These are phyloP conservation scores for Fusarium odoratissimum DNA, from an alignment of 2,329 filamentous ascomycete genomes.

Conservation along the genomic window DNA sequence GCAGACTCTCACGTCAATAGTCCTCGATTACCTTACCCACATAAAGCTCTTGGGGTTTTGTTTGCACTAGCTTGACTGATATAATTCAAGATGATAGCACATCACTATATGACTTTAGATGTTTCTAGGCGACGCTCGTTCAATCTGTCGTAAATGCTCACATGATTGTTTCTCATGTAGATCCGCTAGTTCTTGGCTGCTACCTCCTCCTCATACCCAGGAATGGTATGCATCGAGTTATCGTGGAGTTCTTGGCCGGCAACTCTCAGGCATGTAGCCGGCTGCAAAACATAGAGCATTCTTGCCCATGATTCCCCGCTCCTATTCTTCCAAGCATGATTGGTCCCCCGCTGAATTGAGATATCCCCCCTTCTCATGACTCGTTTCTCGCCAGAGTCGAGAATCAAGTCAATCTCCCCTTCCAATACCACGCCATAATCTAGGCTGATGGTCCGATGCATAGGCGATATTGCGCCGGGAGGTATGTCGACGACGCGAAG, in stretches of 20 bases:
- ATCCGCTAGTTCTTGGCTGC: rapidly evolving
- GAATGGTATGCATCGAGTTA: not conserved
- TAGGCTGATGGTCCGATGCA: not conserved
- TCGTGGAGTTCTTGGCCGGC: not conserved
- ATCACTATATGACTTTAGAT: rapidly evolving
- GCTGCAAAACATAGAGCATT: not conserved
- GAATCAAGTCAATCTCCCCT: not conserved
- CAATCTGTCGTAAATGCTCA: rapidly evolving
- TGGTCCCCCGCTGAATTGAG: not conserved
- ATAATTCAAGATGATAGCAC: not conserved
- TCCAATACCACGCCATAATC: not conserved
- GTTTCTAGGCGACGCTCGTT: rapidly evolving
- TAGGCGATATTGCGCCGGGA: not conserved
- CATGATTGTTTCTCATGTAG: not conserved
- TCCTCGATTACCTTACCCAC: rapidly evolving
- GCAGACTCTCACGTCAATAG: no score
- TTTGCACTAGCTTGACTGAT: not conserved
- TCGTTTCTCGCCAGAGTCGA: not conserved
- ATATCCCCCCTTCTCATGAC: not conserved
- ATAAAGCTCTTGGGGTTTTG: no score
- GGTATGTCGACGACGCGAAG: not conserved
- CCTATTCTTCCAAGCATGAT: not conserved
- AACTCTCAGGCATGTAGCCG: not conserved
- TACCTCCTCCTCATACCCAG: not conserved
- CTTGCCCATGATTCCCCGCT: not conserved